Percentiles rank a stretch among this genome's conserved stretches.
Conservation (phyloP, 306 rosid species). For the Ormosia semicastrata region DNA sequence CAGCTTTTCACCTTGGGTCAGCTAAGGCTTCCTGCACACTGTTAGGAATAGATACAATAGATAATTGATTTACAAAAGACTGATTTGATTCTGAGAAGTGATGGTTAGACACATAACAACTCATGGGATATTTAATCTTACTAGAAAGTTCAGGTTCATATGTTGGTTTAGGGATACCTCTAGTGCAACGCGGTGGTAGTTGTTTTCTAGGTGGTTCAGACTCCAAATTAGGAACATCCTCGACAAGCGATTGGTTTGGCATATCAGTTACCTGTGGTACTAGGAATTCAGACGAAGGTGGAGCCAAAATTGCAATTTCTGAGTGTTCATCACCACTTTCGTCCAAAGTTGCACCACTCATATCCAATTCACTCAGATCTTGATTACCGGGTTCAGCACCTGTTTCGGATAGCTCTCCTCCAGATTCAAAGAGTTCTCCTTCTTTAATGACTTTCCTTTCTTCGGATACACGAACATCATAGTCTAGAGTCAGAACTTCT, state of each 20-base stretch:
- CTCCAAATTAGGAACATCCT: background rate
- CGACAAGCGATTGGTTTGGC: background rate
- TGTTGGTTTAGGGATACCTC: background rate
- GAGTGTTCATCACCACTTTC: background rate
- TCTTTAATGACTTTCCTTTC: too few relatives aligned
- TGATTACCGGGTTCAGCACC: too few relatives aligned
- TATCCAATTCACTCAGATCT: background rate
- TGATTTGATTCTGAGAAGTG: too few relatives aligned
- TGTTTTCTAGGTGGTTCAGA: background rate
- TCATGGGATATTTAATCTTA: background rate
- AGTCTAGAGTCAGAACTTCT: background rate
- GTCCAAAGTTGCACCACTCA: background rate
- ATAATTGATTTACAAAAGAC: too few relatives aligned
- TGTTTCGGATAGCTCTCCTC: too few relatives aligned
- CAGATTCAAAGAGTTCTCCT: too few relatives aligned
- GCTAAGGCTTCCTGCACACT: too few relatives aligned
- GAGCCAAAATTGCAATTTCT: too few relatives aligned
- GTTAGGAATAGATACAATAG: too few relatives aligned
- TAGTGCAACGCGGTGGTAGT: background rate
- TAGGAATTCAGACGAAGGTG: background rate
- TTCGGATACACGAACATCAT: background rate
- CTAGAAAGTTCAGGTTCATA: background rate
- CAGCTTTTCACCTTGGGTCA: too few relatives aligned
- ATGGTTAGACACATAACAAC: too few relatives aligned
- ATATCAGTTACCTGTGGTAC: background rate